Conservation (phyloP, 495 filamentous ascomycete species). For the Penicillium longicatenatum region DNA sequence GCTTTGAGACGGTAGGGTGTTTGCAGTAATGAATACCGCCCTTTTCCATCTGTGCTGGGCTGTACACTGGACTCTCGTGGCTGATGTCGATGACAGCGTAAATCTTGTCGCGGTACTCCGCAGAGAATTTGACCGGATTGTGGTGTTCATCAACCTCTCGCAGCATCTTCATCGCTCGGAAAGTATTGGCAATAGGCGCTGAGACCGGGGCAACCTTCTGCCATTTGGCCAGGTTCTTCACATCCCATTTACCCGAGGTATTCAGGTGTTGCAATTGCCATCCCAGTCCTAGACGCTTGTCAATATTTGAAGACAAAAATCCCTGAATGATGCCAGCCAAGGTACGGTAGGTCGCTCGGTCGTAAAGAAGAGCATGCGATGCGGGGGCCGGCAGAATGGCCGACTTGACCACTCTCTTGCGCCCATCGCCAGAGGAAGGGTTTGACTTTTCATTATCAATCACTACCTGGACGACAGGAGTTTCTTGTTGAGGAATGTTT, state of each 20-base stretch:
- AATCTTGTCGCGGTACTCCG: slow-evolving; percentile 65
- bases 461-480: slow-evolving; percentile 24
- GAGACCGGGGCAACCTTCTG: slow-evolving; percentile 75
- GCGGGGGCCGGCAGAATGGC: slow-evolving; percentile 76
- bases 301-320: slow-evolving; percentile 74
- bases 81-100: slow-evolving; percentile 85
- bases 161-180: slow-evolving; percentile 86
- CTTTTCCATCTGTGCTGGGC: slow-evolving; percentile 70
- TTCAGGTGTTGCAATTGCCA: slow-evolving; percentile 91
- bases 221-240: slow-evolving; percentile 96
- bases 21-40: slow-evolving; percentile 81
- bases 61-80: slow-evolving; percentile 83
- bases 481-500: slow-evolving; percentile 27
- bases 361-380: slow-evolving; percentile 82
- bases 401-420: slow-evolving; percentile 61
- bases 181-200: slow-evolving; percentile 69
- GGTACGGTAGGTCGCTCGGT: slow-evolving; percentile 71
- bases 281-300: slow-evolving; percentile 73
- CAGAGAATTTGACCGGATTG: slow-evolving; percentile 71
- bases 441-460: slow-evolving; percentile 16
- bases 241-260: slow-evolving; percentile 93
- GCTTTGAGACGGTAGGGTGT: slow-evolving; percentile 89
- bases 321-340: slow-evolving; percentile 79
- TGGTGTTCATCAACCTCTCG: slow-evolving; percentile 84
- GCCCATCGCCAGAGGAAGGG: slow-evolving; percentile 13